Evolutionary conservation across 1,284 basidiomycete species (phyloP).

Genomic region (Apiotrichum domesticum): DNA sequence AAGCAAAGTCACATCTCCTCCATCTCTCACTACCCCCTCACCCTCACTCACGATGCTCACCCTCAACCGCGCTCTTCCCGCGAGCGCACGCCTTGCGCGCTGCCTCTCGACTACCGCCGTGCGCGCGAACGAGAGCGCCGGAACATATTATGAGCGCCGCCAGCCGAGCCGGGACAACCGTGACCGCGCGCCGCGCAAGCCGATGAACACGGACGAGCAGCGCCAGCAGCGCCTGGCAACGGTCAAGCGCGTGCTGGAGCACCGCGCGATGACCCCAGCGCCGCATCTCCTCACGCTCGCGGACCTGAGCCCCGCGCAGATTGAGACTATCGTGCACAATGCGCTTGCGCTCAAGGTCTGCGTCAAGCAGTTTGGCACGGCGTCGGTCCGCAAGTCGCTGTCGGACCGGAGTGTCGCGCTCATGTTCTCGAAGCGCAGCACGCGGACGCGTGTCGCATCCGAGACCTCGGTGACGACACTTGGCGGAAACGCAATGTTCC

Average conservation of each 20-base stretch:
- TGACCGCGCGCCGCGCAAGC: not conserved
- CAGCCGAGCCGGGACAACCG: not conserved
- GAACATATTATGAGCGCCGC: no score
- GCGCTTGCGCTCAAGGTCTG: conserved; percentile 38
- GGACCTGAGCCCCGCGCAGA: conserved; percentile 36
- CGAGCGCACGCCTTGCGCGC: not conserved
- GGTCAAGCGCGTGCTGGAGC: not conserved
- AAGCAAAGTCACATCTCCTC: not conserved
- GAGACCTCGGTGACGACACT: conserved; percentile 73
- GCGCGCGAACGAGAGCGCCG: not conserved
- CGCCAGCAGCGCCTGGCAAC: not conserved
- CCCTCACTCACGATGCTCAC: not conserved
- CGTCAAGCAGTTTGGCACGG: conserved; percentile 21
- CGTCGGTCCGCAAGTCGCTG: conserved; percentile 52
- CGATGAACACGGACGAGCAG: not conserved
- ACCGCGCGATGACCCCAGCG: conserved; percentile 10
- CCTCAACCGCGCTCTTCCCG: not conserved
- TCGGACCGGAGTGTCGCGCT: conserved; percentile 78
- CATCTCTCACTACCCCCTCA: not conserved
- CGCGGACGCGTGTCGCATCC: conserved; percentile 80
- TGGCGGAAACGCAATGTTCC: conserved; percentile 85
- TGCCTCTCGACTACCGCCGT: not conserved
- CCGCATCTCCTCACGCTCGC: conserved; percentile 43
- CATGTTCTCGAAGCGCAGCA: conserved; percentile 87
- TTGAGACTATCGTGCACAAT: conserved; percentile 27